Conservation (phyloP, 805 yeast genomes). For the Cyberlindnera euphorbiae region DNA sequence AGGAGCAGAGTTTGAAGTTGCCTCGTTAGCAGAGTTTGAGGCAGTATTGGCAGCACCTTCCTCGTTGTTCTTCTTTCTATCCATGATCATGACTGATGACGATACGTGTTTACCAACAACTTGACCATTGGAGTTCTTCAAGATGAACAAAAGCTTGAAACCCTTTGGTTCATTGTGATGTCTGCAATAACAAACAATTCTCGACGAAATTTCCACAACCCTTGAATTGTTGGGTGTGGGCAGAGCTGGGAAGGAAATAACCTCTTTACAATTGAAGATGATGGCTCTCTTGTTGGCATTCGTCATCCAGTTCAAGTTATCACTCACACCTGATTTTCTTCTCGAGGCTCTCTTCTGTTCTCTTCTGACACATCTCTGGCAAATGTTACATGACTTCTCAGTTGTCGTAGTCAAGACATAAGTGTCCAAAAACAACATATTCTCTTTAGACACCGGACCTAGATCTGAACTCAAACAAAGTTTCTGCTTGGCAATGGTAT, state of each 20-base stretch:
- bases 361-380: slow-evolving; percentile 84
- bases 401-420: slow-evolving; percentile 64
- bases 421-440: slow-evolving; percentile 67
- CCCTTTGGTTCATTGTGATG: slow-evolving; percentile 91
- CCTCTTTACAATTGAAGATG: slow-evolving; percentile 87
- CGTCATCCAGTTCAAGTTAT: slow-evolving; percentile 74
- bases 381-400: slow-evolving; percentile 61
- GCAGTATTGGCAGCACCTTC: slow-evolving; percentile 17
- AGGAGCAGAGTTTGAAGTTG: slow-evolving; percentile 4
- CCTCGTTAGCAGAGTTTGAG: slow-evolving; percentile 18
- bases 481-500: slow-evolving; percentile 83
- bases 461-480: slow-evolving; percentile 51
- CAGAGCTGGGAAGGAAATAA: slow-evolving; percentile 67
- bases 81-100: slow-evolving; percentile 84
- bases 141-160: slow-evolving; percentile 63
- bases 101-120: slow-evolving; percentile 71
- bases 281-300: slow-evolving; percentile 74
- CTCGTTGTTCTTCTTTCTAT: slow-evolving; percentile 58
- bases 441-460: slow-evolving; percentile 44
- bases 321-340: slow-evolving; percentile 76
- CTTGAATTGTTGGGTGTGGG: slow-evolving; percentile 26
- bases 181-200: slow-evolving; percentile 93
- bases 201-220: slow-evolving; percentile 48
- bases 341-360: slow-evolving; percentile 93
- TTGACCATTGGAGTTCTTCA: slow-evolving; percentile 55